Evolutionary conservation across 2,329 filamentous ascomycete genomes (phyloP).

Genomic region (Alternaria sp.): DNA sequence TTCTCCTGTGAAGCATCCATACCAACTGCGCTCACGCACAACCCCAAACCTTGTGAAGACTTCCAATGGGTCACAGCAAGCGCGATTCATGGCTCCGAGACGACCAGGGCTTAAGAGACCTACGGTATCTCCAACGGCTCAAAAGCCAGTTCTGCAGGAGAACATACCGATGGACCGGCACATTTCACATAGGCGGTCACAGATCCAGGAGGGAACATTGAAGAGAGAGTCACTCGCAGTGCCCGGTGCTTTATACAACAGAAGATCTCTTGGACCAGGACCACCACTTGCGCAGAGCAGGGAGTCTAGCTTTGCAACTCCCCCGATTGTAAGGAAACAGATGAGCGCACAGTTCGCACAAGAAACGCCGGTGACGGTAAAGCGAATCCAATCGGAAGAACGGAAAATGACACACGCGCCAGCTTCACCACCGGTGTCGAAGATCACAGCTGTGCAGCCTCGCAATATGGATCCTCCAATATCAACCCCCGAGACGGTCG

Average conservation of each 20-base stretch:
- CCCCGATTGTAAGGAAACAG: constrained; percentile 28
- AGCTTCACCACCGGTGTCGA: neutral
- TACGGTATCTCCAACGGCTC: constrained; percentile 17
- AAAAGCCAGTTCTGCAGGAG: constrained; percentile 30
- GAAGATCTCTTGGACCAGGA: constrained; percentile 29
- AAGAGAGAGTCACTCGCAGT: constrained; percentile 33
- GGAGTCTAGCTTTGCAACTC: constrained; percentile 26
- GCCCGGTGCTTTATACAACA: constrained; percentile 21
- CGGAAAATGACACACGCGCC: constrained; percentile 10
- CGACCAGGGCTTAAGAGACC: constrained; percentile 26
- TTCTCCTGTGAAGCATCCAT: constrained; percentile 27
- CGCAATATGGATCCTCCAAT: constrained; percentile 29
- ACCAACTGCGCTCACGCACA: constrained; percentile 40
- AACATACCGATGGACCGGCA: constrained; percentile 33
- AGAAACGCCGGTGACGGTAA: constrained; percentile 35
- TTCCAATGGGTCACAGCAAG: constrained; percentile 20
- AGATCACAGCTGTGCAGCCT: constrained; percentile 22
- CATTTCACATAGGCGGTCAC: constrained; percentile 27
- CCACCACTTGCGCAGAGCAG: constrained; percentile 26
- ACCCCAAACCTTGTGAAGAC: constrained; percentile 41
- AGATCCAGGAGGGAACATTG: constrained; percentile 30
- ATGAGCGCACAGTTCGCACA: constrained; percentile 26
- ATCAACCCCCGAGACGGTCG: constrained; percentile 7
- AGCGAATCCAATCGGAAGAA: constrained; percentile 21
- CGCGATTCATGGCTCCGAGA: constrained; percentile 30